A percentile compares a stretch with the other conserved stretches of the same genome.
These are phyloP conservation scores for Astragalus membranaceus DNA, from an alignment of 306 rosid genomes.

Conservation along the genomic window DNA sequence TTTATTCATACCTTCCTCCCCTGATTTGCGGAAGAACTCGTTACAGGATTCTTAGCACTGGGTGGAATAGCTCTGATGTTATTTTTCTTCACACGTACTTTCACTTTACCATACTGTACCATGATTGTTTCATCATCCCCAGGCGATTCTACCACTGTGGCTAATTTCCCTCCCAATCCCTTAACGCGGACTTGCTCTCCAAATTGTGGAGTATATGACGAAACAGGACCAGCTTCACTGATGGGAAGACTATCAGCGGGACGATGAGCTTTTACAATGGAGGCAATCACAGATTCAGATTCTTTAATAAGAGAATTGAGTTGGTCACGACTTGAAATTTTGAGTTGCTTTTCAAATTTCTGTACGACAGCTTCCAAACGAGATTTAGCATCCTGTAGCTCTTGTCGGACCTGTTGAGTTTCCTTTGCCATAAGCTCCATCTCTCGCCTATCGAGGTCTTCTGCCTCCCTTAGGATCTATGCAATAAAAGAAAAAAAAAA, in stretches of 20 bases:
- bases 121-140: constrained; percentile 57
- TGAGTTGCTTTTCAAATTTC: constrained; percentile 62
- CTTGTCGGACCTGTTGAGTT: constrained; percentile 50
- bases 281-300: constrained; percentile 67
- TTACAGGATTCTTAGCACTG: constrained; percentile 27
- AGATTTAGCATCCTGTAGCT: constrained; percentile 51
- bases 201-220: constrained; percentile 52
- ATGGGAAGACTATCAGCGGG: constrained; percentile 29
- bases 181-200: constrained; percentile 70
- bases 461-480: constrained; percentile 78
- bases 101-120: constrained; percentile 81
- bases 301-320: constrained; percentile 55
- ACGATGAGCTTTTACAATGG: constrained; percentile 52
- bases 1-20: constrained; percentile 52
- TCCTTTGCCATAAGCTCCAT: constrained; percentile 61
- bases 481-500: neutral
- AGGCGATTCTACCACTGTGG: constrained; percentile 62
- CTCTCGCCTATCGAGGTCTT: constrained; percentile 69
- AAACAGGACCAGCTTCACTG: constrained; percentile 28
- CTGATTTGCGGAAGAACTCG: constrained; percentile 32
- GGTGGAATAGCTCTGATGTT: constrained; percentile 47
- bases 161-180: constrained; percentile 68
- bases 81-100: constrained; percentile 77
- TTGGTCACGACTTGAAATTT: constrained; percentile 39
- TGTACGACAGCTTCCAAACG: constrained; percentile 53